Evolutionary conservation across 129 eudicot species (phyloP).

Genomic region (Erigeron canadensis): DNA sequence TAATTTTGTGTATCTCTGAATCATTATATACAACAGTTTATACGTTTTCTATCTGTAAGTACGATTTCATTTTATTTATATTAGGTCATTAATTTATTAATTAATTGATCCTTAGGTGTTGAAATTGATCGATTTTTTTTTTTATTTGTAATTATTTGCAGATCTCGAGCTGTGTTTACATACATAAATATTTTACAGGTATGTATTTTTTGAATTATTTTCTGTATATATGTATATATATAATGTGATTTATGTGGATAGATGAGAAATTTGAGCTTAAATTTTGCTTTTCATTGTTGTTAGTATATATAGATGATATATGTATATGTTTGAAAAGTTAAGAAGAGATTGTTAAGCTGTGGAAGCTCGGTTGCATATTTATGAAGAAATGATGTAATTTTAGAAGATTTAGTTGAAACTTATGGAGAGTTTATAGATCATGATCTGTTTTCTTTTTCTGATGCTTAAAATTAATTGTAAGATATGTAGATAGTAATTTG

Average conservation of each 20-base stretch:
- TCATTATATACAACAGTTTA: slow-evolving; percentile 2
- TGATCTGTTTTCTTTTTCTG: background rate
- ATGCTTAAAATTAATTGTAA: background rate
- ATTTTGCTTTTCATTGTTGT: background rate
- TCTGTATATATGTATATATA: background rate
- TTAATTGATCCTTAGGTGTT: slow-evolving; percentile 1
- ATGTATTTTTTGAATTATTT: background rate
- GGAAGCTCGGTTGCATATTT: slow-evolving; percentile 3
- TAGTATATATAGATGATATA: too few species aligned
- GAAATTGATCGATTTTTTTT: slow-evolving; percentile 21
- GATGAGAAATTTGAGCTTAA: slow-evolving; percentile 12
- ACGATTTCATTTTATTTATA: background rate
- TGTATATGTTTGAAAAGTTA: slow-evolving; percentile 3
- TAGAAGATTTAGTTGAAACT: background rate
- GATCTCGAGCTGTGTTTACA: slow-evolving; percentile 13
- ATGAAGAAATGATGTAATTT: background rate
- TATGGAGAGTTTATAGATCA: background rate
- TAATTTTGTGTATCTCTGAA: background rate
- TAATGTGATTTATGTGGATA: slow-evolving; percentile 9
- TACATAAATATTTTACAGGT: slow-evolving; percentile 2
- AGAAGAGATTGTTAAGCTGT: background rate
- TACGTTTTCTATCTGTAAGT: background rate
- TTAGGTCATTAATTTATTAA: slow-evolving; percentile 7
- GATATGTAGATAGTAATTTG: background rate
- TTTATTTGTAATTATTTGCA: background rate